These are phyloP conservation scores for Candolleomyces eurysporus DNA, from an alignment of 768 basidiomycete genomes.

Conservation along the genomic window DNA sequence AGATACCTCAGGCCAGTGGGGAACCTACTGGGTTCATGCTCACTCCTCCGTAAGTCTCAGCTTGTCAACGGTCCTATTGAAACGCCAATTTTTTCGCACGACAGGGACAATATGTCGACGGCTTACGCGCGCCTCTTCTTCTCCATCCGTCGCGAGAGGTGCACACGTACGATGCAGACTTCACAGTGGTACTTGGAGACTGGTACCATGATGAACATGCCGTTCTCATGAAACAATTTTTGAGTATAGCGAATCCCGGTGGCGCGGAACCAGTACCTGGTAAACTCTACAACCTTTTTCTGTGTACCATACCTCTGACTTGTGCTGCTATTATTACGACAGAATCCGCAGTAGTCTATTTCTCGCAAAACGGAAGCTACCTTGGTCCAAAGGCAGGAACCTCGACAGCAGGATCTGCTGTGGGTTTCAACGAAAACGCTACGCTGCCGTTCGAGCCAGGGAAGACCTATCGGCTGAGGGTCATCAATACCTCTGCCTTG, in stretches of 20 bases:
- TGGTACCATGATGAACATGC: slow-evolving; percentile 88
- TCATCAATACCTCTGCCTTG: slow-evolving; percentile 83
- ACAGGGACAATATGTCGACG: slow-evolving; percentile 90
- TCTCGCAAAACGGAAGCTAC: slow-evolving; percentile 72
- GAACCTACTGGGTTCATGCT: slow-evolving; percentile 81
- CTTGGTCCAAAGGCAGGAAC: slow-evolving; percentile 55
- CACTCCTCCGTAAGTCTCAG: slow-evolving; percentile 49
- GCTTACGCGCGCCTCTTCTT: slow-evolving; percentile 82
- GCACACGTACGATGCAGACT: slow-evolving; percentile 86
- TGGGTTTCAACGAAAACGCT: slow-evolving; percentile 87
- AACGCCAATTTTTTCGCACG: neutral
- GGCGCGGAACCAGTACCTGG: slow-evolving; percentile 91
- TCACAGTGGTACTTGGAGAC: slow-evolving; percentile 80
- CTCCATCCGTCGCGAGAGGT: slow-evolving; percentile 67
- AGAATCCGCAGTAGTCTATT: slow-evolving; percentile 86
- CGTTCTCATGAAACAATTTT: slow-evolving; percentile 60
- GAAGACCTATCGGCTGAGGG: slow-evolving; percentile 85
- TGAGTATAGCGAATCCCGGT: slow-evolving; percentile 71
- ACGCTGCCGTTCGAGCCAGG: slow-evolving; percentile 82
- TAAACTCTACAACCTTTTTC: slow-evolving; percentile 22
- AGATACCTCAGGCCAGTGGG: slow-evolving; percentile 66
- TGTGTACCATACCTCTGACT: neutral
- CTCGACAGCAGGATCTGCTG: slow-evolving; percentile 49
- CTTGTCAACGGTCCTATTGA: neutral
- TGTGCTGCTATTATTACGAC: neutral